phyloP scores from a whole-genome alignment of 495 filamentous ascomycete genomes.

The Tuber borchii region DNA sequence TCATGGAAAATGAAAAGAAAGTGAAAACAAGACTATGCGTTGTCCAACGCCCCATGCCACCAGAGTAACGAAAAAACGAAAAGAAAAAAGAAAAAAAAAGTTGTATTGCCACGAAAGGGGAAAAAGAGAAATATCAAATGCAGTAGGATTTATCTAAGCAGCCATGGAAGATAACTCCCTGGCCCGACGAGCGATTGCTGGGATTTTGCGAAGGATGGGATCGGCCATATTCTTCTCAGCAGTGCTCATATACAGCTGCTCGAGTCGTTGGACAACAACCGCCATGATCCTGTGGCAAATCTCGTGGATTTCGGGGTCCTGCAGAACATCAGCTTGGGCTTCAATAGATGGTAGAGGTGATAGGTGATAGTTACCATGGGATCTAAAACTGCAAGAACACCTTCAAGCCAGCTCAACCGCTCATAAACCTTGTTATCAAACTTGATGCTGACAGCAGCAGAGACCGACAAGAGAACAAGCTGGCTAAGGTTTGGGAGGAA shows the following conservation, averaged over 20 bases:
- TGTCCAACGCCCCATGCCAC: conserved; percentile 24
- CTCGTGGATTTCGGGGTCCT: conserved; percentile 71
- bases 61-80: conserved; percentile 21
- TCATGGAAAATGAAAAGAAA: conserved; percentile 30
- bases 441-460: conserved; percentile 67
- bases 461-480: conserved; percentile 74
- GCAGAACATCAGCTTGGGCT: conserved; percentile 17
- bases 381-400: conserved; percentile 52
- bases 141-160: conserved; percentile 14
- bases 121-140: conserved; percentile 9
- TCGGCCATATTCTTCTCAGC: conserved; percentile 57
- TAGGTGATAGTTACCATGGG: conserved; percentile 47
- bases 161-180: conserved; percentile 48
- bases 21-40: conserved; percentile 22
- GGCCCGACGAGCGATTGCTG: conserved; percentile 51
- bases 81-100: conserved; percentile 20
- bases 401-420: conserved; percentile 73
- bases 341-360: conserved; percentile 11
- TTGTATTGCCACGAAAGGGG: conserved; percentile 29
- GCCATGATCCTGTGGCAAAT: conserved; percentile 67
- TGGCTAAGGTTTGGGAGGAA: conserved; percentile 67
- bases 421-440: conserved; percentile 59
- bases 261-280: conserved; percentile 62
- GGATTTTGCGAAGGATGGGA: conserved; percentile 58
- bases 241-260: conserved; percentile 63